Percentiles rank a stretch among this genome's conserved stretches.
Conservation (phyloP, 345 rosid genomes). For the Dimocarpus longan region DNA sequence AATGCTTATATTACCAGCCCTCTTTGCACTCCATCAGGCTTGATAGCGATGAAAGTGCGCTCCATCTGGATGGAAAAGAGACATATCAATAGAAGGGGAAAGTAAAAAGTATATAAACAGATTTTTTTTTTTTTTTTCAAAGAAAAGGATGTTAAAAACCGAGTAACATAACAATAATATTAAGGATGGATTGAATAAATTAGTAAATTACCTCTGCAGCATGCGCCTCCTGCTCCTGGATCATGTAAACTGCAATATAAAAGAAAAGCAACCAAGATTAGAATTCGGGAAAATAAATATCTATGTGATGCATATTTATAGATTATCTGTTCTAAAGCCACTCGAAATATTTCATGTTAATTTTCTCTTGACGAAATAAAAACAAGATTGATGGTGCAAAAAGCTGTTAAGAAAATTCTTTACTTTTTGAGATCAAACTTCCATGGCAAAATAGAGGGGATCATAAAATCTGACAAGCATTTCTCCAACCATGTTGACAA, state of each 20-base stretch:
- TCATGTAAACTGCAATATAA: conserved; percentile 60
- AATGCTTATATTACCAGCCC: conserved; percentile 70
- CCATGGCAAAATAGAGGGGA: background rate
- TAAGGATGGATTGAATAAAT: background rate
- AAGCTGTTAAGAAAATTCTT: background rate
- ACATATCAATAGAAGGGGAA: background rate
- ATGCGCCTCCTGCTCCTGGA: conserved; percentile 86
- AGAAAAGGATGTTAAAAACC: background rate
- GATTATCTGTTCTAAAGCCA: background rate
- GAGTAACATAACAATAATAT: background rate
- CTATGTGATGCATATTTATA: background rate
- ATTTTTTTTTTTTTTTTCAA: background rate
- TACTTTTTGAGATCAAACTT: background rate
- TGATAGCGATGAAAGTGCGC: conserved; percentile 96
- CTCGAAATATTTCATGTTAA: background rate
- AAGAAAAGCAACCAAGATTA: conserved; percentile 11
- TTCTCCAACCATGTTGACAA: too few species aligned
- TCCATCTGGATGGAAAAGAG: conserved; percentile 54
- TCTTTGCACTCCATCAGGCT: conserved; percentile 98
- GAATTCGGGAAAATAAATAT: background rate
- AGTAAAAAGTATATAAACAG: background rate
- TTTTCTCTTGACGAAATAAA: background rate
- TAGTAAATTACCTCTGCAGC: conserved; percentile 76
- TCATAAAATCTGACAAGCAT: background rate
- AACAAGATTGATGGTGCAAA: conserved; percentile 2